Base-by-base conservation (phyloP, 225 moss, liverwort and hornwort species). In the Physcomitrellopsis africana region DNA sequence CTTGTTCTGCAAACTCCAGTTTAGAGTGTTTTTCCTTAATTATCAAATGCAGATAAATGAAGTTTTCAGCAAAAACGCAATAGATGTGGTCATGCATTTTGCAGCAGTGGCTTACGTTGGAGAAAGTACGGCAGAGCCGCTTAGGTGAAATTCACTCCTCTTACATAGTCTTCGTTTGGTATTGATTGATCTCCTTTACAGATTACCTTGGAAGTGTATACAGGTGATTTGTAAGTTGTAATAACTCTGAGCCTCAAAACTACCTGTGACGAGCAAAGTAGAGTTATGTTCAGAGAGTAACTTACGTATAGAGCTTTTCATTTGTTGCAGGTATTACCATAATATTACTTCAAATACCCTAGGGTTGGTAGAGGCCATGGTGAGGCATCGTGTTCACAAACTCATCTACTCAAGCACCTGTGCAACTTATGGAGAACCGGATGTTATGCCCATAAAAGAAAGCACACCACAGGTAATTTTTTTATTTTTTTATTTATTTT, bases 81-180 rank as follows among this genome's bases (percentile, higher is more conserved):
- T 92, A 65, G 92, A 92, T 56, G 89, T 87, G 14, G 92, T 92
- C 32, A 89, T 92, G 80, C 92, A 92, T 69, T 92, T 92, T 79
- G 92, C 92, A 53, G 92, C 89, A 11, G 87, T 92, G 72, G 92
- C 92, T 1, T 92, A 89, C 60, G 92, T 92, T 23, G 92, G 89
- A 18, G 92, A 92, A 79, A 89, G 89, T 62, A 82, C 86, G 85
- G 69, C 74, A 20, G 92, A 92, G 63, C 89, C 89, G 51, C 69
- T 92, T 27, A 75, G 86, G 89, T 87, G 51, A 65, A 64, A 60
- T 32, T 4, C 32, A 37, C 32, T 37, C 32, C 4, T 37, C 32
- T 37, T 37, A 37, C 7, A 37, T 37, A 37, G 32, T 22, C 55
- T 57, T 45, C 5, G 10, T 43, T 53, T 32, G 10, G 4, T 12